Percentiles rank a stretch among this genome's conserved stretches.
phyloP scores from a whole-genome alignment of 352 stramenopile species.

The Phytophthora fragariae region DNA sequence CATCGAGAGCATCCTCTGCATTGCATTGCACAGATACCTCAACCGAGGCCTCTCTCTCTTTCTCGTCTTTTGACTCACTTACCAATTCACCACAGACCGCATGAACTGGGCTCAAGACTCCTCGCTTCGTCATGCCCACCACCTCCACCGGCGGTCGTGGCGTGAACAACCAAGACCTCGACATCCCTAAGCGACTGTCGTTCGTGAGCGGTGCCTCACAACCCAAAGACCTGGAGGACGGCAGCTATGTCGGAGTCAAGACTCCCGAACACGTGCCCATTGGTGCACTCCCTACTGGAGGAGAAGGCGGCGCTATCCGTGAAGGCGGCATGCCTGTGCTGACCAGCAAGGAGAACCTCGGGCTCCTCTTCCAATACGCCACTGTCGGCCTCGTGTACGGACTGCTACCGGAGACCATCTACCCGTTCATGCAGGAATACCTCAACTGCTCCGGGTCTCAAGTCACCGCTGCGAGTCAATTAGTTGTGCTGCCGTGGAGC shows the following conservation, averaged over 20 bases:
- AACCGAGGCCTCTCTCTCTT: too few relatives aligned
- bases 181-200: constrained; percentile 41
- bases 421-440: constrained; percentile 59
- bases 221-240: constrained; percentile 31
- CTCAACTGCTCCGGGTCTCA: constrained; percentile 41
- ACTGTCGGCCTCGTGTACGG: constrained; percentile 47
- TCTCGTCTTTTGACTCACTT: background rate
- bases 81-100: background rate
- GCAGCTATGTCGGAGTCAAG: constrained; percentile 33
- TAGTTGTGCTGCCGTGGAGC: constrained; percentile 68
- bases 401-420: constrained; percentile 42
- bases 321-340: constrained; percentile 39
- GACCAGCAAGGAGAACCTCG: constrained; percentile 43
- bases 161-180: constrained; percentile 18
- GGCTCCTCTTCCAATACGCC: constrained; percentile 51
- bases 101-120: constrained; percentile 19
- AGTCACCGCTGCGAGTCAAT: constrained; percentile 29
- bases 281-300: background rate
- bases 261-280: constrained; percentile 29
- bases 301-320: constrained; percentile 43
- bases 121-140: constrained; percentile 27
- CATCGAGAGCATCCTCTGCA: too few relatives aligned
- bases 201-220: constrained; percentile 42
- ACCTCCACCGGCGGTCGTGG: constrained; percentile 21
- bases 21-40: too few relatives aligned